Base-by-base conservation (phyloP, 371 early-diverging fungal species). In the Mucor saturninus region DNA sequence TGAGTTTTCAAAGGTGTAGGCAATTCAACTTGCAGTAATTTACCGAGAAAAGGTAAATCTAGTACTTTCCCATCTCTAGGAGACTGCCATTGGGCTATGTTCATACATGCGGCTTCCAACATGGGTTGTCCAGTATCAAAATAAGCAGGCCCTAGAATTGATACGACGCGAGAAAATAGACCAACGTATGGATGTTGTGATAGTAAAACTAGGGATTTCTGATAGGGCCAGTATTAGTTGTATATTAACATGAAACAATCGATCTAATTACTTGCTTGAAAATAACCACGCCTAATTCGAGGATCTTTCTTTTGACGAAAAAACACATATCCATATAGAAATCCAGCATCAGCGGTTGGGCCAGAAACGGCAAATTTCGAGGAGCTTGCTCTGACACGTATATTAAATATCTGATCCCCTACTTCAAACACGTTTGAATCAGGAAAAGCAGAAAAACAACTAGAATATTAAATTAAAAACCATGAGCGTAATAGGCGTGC, bases 371-470 rank as follows among this genome's bases (percentile, higher is more conserved):
- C 85, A 50, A 83, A 77, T 54, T 84, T 81, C 26, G 85, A 79
- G 26, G 81, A 80, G 26, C 83, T 82, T 14, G 89, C 86, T 57
- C 95, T 86, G 46, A 95, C 87, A 50, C 96, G 89, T 71, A 96
- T 95, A 51, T 89, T 89, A 76, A 92, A 96, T 11, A 91, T 87
- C 57, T 90, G 91, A 80, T 98, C 97, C 55, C 96, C 96, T n/a
- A 90, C 82, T 74, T 93, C 94, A 62, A 91, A 87, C 14, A 91
- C 89, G 61, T 96, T 94, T 15, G 96, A 94, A 83, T 98, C 98
- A 1, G 98, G 98, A 75, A 98, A 96, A 4, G 96, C 92, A 8
- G 95, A 93, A 81, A 96, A 98, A 69, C 93, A 88, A 46, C 93
- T 93, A 67, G 21, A 14, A 37, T 21, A 15, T 42, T 29, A 39